Evolutionary conservation across 768 basidiomycete genomes (phyloP).

Genomic region (Leucocoprinus leucothites): DNA sequence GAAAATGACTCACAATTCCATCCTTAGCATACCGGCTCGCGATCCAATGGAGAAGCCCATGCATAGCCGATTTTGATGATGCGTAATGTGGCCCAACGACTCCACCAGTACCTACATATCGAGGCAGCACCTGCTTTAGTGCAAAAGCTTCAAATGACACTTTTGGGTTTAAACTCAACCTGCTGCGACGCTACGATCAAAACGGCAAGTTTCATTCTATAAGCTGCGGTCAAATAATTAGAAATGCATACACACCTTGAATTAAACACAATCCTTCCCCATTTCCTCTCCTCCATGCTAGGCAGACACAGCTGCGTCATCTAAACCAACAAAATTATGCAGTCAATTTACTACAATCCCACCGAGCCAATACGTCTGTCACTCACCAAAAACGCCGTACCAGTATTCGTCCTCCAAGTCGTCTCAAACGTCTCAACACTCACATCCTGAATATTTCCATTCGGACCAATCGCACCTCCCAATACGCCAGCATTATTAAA

Average conservation of each 20-base stretch:
- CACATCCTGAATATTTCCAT: constrained; percentile 43
- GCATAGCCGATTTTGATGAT: constrained; percentile 52
- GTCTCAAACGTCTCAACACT: constrained; percentile 41
- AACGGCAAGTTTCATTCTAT: not conserved
- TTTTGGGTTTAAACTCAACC: constrained; percentile 18
- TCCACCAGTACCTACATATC: constrained; percentile 44
- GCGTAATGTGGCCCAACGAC: constrained; percentile 57
- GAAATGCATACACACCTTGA: constrained; percentile 34
- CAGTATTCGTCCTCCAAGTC: constrained; percentile 48
- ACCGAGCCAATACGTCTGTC: not conserved
- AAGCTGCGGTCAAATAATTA: too few relatives aligned
- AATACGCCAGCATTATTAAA: constrained; percentile 50
- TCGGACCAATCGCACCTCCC: constrained; percentile 37
- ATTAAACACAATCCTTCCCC: constrained; percentile 48
- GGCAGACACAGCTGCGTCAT: constrained; percentile 49
- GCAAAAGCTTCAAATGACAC: not conserved
- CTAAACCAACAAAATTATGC: too few relatives aligned
- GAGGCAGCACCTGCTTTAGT: too few relatives aligned
- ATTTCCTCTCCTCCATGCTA: constrained; percentile 46
- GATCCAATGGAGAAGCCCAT: constrained; percentile 56
- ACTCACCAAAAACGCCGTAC: constrained; percentile 42
- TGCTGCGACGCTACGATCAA: constrained; percentile 39
- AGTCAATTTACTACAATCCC: constrained; percentile 30
- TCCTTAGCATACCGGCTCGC: constrained; percentile 46
- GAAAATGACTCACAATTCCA: constrained; percentile 37